Conservation (phyloP, 1,284 basidiomycete species). For the Melampsora americana region DNA sequence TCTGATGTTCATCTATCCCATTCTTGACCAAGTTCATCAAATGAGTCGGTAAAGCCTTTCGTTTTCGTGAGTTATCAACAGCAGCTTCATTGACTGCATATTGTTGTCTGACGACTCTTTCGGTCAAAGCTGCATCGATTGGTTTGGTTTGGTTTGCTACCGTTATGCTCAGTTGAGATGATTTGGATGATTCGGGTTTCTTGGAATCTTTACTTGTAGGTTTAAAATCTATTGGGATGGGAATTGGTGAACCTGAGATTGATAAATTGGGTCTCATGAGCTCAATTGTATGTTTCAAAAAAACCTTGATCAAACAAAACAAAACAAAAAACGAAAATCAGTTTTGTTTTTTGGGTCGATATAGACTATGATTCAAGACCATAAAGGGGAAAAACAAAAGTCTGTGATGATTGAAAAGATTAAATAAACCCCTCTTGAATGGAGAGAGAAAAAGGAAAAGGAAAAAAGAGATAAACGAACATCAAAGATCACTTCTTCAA, state of each 20-base stretch:
- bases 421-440: too few relatives aligned
- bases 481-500: conserved; percentile 33
- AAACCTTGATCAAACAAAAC: conserved; percentile 8
- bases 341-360: too few relatives aligned
- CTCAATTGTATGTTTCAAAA: conserved; percentile 34
- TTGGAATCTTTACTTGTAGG: not conserved
- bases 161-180: not conserved
- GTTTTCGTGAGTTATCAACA: conserved; percentile 38
- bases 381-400: too few relatives aligned
- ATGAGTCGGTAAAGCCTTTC: conserved; percentile 22
- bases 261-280: conserved; percentile 27
- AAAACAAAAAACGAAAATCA: conserved; percentile 3
- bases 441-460: too few relatives aligned
- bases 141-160: conserved; percentile 8
- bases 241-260: conserved; percentile 8
- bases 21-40: conserved; percentile 17
- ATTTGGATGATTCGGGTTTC: not conserved
- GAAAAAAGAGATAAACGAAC: not conserved
- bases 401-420: too few relatives aligned
- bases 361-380: too few relatives aligned
- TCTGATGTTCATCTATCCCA: not conserved
- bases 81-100: conserved; percentile 30
- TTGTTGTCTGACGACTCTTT: conserved; percentile 32
- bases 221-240: conserved; percentile 16
- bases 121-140: conserved; percentile 29